These are phyloP conservation scores for Cladosporium sphaerospermum DNA, from an alignment of 2,329 filamentous ascomycete genomes.

Conservation along the genomic window DNA sequence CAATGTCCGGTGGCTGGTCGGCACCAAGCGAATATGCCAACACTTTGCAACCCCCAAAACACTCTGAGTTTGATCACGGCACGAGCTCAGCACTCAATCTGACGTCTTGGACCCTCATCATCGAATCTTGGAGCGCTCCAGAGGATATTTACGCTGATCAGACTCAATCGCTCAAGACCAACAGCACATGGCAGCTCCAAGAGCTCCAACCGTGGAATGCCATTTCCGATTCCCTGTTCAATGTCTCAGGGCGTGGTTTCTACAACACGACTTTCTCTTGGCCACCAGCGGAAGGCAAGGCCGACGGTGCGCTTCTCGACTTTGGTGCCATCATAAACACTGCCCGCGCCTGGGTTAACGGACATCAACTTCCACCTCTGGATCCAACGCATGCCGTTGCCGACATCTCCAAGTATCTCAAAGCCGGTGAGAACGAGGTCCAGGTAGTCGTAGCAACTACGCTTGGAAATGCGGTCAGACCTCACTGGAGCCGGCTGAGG, in stretches of 20 bases:
- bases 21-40: too few relatives aligned
- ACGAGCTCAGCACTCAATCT: constrained; percentile 21
- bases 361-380: constrained; percentile 24
- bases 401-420: constrained; percentile 21
- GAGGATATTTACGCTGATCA: constrained; percentile 26
- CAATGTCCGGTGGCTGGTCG: too few relatives aligned
- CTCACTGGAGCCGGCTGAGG: background rate
- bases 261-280: constrained; percentile 31
- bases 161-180: constrained; percentile 17
- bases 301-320: constrained; percentile 23
- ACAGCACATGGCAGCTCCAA: constrained; percentile 28
- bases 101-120: constrained; percentile 31
- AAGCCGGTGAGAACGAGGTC: constrained; percentile 24
- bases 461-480: constrained; percentile 24
- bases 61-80: constrained; percentile 1
- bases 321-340: constrained; percentile 28
- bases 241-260: constrained; percentile 31
- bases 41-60: background rate
- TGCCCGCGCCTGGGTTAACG: constrained; percentile 27
- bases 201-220: constrained; percentile 32
- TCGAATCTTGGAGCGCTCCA: constrained; percentile 37
- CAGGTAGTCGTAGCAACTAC: constrained; percentile 29
- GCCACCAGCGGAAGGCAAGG: constrained; percentile 13
- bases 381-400: constrained; percentile 25
- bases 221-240: constrained; percentile 25